These are phyloP conservation scores for Quercus aquifolioides DNA, from an alignment of 306 rosid genomes.

Conservation along the genomic window DNA sequence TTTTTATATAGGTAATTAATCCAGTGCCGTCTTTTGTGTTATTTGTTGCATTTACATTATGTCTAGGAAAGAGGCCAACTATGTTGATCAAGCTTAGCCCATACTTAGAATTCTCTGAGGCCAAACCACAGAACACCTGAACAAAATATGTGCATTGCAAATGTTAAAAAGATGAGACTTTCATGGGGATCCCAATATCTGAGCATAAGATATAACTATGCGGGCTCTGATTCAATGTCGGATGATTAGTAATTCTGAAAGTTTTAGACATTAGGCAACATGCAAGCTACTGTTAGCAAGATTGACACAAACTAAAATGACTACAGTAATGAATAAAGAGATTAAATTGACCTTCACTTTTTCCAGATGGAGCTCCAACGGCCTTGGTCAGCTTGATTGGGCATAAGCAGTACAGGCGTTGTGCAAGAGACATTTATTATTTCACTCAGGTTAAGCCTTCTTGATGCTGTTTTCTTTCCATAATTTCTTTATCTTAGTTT, in stretches of 20 bases:
- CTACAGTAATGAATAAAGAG: not conserved
- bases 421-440: slow-evolving; percentile 86
- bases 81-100: not conserved
- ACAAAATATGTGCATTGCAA: not conserved
- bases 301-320: not conserved
- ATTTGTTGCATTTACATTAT: not conserved
- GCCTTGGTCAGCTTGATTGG: slow-evolving; percentile 91
- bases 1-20: not conserved
- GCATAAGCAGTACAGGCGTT: slow-evolving; percentile 74
- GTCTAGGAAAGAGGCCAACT: not conserved
- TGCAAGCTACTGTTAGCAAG: not conserved
- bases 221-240: not conserved
- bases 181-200: not conserved
- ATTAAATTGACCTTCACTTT: slow-evolving; percentile 9
- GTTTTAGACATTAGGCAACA: not conserved
- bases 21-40: not conserved
- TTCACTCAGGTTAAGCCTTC: slow-evolving; percentile 78
- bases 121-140: too few species aligned
- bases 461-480: not conserved
- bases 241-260: not conserved
- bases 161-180: not conserved
- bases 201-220: not conserved
- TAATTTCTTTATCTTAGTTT: not conserved
- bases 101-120: not conserved
- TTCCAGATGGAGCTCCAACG: slow-evolving; percentile 87